phyloP scores from a whole-genome alignment of 1,284 basidiomycete genomes.

The Anthracocystis setariae region DNA sequence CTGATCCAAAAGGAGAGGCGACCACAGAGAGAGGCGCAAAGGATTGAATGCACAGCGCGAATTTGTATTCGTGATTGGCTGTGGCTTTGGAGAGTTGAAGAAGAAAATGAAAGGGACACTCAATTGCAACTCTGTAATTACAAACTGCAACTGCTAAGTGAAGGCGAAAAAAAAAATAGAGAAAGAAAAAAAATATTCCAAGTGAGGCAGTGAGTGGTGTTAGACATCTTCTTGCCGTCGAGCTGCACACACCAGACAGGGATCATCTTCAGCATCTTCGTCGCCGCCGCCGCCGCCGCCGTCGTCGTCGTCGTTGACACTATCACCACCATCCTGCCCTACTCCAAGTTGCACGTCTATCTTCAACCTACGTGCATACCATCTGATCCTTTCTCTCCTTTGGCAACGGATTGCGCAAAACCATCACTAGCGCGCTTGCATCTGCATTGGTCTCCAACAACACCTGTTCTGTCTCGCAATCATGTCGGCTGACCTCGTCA shows the following conservation, averaged over 20 bases:
- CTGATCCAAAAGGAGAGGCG: too few relatives aligned
- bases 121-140: too few relatives aligned
- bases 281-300: too few relatives aligned
- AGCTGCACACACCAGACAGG: not conserved
- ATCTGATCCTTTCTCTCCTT: not conserved
- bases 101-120: not conserved
- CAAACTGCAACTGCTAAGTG: not conserved
- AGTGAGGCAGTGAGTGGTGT: too few relatives aligned
- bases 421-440: not conserved
- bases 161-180: too few relatives aligned
- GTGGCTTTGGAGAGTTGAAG: not conserved
- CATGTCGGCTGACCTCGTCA: constrained; percentile 62
- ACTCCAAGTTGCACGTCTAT: not conserved
- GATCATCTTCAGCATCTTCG: too few relatives aligned
- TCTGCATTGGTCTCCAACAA: not conserved
- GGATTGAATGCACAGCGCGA: not conserved
- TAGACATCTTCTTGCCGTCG: not conserved
- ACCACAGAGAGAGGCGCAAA: not conserved
- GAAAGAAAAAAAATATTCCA: too few relatives aligned
- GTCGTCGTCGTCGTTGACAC: not conserved
- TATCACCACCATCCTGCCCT: constrained; percentile 2
- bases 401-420: not conserved
- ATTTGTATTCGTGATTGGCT: not conserved
- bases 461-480: constrained; percentile 3
- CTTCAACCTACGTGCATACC: not conserved